Percentiles rank a stretch among this genome's conserved stretches.
phyloP scores from a whole-genome alignment of 2,329 filamentous ascomycete species.

The Aspergillus transmontanensis region DNA sequence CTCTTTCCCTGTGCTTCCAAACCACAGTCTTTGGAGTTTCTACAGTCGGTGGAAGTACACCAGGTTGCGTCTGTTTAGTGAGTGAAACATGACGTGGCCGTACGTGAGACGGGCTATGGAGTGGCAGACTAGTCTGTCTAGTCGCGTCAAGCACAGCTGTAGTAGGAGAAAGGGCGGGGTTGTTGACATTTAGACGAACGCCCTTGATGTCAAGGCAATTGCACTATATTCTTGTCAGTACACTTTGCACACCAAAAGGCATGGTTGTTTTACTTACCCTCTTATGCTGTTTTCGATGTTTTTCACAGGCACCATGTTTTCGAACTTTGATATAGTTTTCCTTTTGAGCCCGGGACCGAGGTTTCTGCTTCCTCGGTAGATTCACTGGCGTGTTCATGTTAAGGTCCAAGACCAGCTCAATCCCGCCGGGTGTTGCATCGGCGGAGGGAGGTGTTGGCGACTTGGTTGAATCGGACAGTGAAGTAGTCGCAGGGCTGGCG shows the following conservation, averaged over 20 bases:
- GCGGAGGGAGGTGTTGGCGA: slow-evolving; percentile 20
- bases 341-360: slow-evolving; percentile 44
- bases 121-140: slow-evolving; percentile 8
- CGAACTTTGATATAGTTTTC: slow-evolving; percentile 48
- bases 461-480: slow-evolving; percentile 17
- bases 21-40: background rate
- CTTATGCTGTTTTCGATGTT: slow-evolving; percentile 48
- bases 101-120: background rate
- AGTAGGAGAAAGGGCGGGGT: slow-evolving; percentile 17
- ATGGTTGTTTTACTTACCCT: slow-evolving; percentile 31
- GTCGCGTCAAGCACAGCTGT: slow-evolving; percentile 5
- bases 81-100: background rate
- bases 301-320: slow-evolving; percentile 46
- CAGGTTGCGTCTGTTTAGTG: background rate
- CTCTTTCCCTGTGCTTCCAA: background rate
- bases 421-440: slow-evolving; percentile 24
- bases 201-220: slow-evolving; percentile 43
- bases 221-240: slow-evolving; percentile 33
- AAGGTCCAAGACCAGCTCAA: slow-evolving; percentile 45
- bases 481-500: slow-evolving; percentile 24
- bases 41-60: background rate
- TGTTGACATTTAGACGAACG: slow-evolving; percentile 20
- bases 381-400: slow-evolving; percentile 48
- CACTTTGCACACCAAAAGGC: background rate
- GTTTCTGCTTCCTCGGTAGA: slow-evolving; percentile 46